Base-by-base conservation (phyloP, 2,329 filamentous ascomycete species). In the Xylaria sp. region DNA sequence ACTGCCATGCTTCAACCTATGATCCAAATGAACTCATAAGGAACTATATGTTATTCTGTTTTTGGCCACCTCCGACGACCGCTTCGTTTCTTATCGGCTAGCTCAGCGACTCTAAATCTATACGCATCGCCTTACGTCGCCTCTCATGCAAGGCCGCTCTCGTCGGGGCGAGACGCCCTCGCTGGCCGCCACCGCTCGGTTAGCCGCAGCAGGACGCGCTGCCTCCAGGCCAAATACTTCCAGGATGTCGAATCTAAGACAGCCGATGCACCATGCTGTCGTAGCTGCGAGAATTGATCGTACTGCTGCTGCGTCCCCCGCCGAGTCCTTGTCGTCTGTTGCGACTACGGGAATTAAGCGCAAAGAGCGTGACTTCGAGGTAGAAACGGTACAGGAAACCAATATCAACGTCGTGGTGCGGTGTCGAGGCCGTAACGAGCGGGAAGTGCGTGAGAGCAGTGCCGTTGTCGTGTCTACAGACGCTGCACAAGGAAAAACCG, bases 331-430 rank as follows among this genome's bases (percentile, higher is more conserved):
- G 26, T 85, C 87, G 61, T 91, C 92, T 4, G 81, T 85, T 38
- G 81, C 87, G 33, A 85, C 86, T 59, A 81, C 86, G 38, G 88
- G 89, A 28, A 86, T 85, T 53, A 97, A 97, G 84, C 90, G 94
- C 76, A 97, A 97, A 80, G 93, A 96, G 74, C 88, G 93, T 76
- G 93, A 97, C 44, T 95, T 91, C 77, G 94, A 95, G 53, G 80
- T 87, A 6, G 89, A 92, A 38, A 80, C 85, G 54, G 87, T 87
- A 60, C 90, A 94, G 75, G 94, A 97, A 80, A 98, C 95, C 7
- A 99, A 97, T 79, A 99, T 99, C 81, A 96, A 97, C 79, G 96
- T 99, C 56, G 94, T 98, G 40, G 97, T 99, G 66, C 88, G 96
- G 72, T 99, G 95, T 82, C 89, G 96, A 74, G 96, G 95, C 5